Base-by-base conservation (phyloP, 768 basidiomycete genomes). In the Leccinum barrowsii region DNA sequence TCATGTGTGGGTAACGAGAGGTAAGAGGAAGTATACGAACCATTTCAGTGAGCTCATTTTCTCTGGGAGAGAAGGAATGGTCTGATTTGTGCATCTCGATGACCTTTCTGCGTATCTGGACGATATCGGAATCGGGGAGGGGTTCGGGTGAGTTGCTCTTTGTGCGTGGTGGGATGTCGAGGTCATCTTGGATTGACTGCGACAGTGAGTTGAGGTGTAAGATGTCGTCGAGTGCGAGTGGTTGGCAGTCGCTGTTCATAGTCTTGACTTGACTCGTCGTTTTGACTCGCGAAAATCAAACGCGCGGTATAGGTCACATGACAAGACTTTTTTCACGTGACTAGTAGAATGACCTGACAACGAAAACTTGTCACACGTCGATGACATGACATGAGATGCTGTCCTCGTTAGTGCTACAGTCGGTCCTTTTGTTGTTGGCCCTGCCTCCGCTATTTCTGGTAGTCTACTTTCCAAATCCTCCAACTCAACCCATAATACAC, bases 391-490 rank as follows among this genome's bases (percentile, higher is more conserved):
- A 30, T 30, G 30, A 30, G 30, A 35, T 47, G 46, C 6, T 22
- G 46, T n/a, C 40, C 4, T 59, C 63, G 11, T 56, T 56, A 7
- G 54, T 60, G n/a, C 58, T 63, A 4, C 65, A 62, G 44, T 59
- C 73, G n/a, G 42, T 65, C 26, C 26, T 67, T 30, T 76, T 82
- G 2, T 77, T 90, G 32, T 74, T 90, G 57, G 67, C 86, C 13
- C 67, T 89, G 5, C 84, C 85, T 0, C 82, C 86, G 15, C 68
- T 88, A 26, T 75, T 89, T 48, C 74, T 89, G 52, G 74, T 79
- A 4, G 73, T 79, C 3, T 90, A 87, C 1, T 90, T 90, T 65
- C 89, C 89, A 2, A 74, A 76, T 55, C 81, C 85, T 0, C 86
- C 85, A 0, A 73, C 74, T 26, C 74, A 80, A 0, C 72, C 83